These are phyloP conservation scores for Penicillium sp. DNA, from an alignment of 2,329 filamentous ascomycete genomes.

Conservation along the genomic window DNA sequence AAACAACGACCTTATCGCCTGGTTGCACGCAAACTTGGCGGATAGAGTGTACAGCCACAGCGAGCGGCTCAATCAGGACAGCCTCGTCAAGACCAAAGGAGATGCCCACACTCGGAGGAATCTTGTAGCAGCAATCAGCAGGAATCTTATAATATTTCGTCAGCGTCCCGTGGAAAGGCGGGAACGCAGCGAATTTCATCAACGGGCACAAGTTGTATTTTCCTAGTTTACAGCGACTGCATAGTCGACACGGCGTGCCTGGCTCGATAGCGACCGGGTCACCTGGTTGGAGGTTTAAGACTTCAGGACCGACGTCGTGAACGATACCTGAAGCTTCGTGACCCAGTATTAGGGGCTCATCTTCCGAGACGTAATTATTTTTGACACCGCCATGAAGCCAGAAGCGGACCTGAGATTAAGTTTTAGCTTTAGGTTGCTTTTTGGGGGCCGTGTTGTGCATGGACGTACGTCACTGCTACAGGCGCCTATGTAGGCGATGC, in stretches of 20 bases:
- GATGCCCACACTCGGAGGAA: slow-evolving; percentile 24
- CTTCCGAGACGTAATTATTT: slow-evolving; percentile 24
- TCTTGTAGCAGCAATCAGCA: slow-evolving; percentile 43
- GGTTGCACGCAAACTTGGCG: slow-evolving; percentile 41
- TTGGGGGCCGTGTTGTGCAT: neutral
- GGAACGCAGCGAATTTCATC: slow-evolving; percentile 44
- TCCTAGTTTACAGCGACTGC: slow-evolving; percentile 39
- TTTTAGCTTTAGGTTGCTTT: neutral
- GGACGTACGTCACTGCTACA: slow-evolving; percentile 42
- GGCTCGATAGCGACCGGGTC: slow-evolving; percentile 42
- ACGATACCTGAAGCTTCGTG: slow-evolving; percentile 39
- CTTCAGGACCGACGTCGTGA: slow-evolving; percentile 28
- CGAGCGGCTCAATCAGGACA: slow-evolving; percentile 51
- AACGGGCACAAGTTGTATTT: slow-evolving; percentile 44
- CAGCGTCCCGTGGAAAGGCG: slow-evolving; percentile 42
- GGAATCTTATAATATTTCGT: slow-evolving; percentile 42
- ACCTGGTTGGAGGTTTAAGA: slow-evolving; percentile 28
- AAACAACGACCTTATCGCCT: slow-evolving; percentile 52
- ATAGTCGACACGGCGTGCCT: slow-evolving; percentile 37
- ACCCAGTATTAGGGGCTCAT: slow-evolving; percentile 32
- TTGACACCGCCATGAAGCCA: slow-evolving; percentile 42
- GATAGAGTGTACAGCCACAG: slow-evolving; percentile 49
- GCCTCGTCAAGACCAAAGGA: slow-evolving; percentile 23
- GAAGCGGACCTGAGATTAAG: slow-evolving; percentile 35
- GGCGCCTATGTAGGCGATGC: slow-evolving; percentile 48